Evolutionary conservation across 2,329 filamentous ascomycete genomes (phyloP).

Genomic region (Anthostomella pinea): DNA sequence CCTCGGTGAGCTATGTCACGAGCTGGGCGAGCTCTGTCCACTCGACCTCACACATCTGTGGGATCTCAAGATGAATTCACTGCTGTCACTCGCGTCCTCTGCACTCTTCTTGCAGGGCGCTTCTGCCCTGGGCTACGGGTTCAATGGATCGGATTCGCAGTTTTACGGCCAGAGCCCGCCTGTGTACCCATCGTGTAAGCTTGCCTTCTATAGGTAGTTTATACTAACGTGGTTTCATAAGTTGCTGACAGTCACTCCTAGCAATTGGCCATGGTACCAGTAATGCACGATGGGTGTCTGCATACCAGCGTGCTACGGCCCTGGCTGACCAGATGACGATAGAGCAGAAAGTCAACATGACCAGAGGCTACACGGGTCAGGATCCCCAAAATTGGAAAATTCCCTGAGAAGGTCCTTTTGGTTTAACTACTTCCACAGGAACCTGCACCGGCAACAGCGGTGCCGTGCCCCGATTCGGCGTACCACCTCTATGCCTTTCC

Average conservation of each 20-base stretch:
- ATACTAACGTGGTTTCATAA: background rate
- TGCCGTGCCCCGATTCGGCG: conserved; percentile 61
- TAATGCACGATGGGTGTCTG: conserved; percentile 1
- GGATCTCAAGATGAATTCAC: background rate
- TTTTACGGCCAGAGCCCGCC: conserved; percentile 9
- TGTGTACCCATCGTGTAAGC: conserved; percentile 6
- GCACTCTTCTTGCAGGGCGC: conserved; percentile 3
- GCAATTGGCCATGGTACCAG: conserved; percentile 5
- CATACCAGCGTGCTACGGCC: conserved; percentile 3
- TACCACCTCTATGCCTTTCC: conserved; percentile 76
- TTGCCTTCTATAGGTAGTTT: background rate
- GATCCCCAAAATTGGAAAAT: no score
- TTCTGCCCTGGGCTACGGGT: background rate
- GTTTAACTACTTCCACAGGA: no score
- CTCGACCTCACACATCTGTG: background rate
- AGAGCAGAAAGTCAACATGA: conserved; percentile 8
- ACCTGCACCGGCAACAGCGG: conserved; percentile 46
- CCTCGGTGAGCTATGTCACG: background rate
- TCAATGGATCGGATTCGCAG: conserved; percentile 8
- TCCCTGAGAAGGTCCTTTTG: no score
- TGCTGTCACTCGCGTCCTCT: background rate
- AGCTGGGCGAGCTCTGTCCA: background rate
- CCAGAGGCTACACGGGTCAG: conserved; percentile 4
- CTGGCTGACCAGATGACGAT: conserved; percentile 5
- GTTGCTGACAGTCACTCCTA: no score